Base-by-base conservation (phyloP, 495 filamentous ascomycete species). In the Hypoxylon crocopeplum region DNA sequence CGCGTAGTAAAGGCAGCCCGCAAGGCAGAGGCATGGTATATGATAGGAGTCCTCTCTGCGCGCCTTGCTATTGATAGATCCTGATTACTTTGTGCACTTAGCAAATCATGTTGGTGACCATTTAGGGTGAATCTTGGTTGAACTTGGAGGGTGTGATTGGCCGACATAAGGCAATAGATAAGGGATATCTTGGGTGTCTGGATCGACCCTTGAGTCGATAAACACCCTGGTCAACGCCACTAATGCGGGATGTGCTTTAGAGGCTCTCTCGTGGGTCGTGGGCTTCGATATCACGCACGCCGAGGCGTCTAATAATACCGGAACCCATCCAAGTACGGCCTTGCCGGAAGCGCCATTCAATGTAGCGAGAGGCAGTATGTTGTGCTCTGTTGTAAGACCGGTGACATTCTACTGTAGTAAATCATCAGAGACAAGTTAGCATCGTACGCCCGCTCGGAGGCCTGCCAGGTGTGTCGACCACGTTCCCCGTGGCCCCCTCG, bases 41-140 rank as follows among this genome's bases (percentile, higher is more conserved):
- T 54, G 47, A 55, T 64, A 53, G 20, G 46, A 36, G 19, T 30
- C 36, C 49, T 60, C 47, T 25, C n/a, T n/a, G n/a, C n/a, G 42
- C 24, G 24, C 4, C 24, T 8, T 30, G 48, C 30, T 17, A 25
- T 17, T 36, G 44, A 37, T 39, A 39, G 52, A 48, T 51, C 39
- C 53, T 53, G 52, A 57, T 57, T 64, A 56, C 54, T 16, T 64
- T 37, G 60, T 49, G 32, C 42, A 64, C 61, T 64, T 59, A 59
- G 61, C 55, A 59, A 64, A 64, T 47, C 54, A 64, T 55, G 55
- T 53, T 55, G 54, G 54, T 45, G 61, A 27, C 49, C 55, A 39
- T 64, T 58, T 64, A 54, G 54, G 49, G 60, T 36, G 48, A 54
- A 54, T 54, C 42, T 64, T 48, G 33, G 48, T 20, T 46, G 33